phyloP scores from a whole-genome alignment of 352 stramenopile species.

The Phytophthora crassamura region DNA sequence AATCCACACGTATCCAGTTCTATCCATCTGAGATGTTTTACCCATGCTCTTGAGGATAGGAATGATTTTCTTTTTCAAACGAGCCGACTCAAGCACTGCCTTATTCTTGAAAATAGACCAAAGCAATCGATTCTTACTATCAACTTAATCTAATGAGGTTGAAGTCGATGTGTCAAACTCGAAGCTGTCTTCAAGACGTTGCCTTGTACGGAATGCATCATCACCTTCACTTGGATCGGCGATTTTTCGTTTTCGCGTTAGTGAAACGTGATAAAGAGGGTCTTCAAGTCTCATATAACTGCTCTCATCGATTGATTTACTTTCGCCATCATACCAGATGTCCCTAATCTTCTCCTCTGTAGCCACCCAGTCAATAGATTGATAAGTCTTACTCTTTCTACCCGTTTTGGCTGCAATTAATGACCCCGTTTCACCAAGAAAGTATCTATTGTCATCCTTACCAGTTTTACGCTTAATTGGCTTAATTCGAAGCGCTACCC shows the following conservation, averaged over 20 bases:
- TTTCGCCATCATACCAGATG: too few relatives aligned
- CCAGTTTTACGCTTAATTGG: conserved; percentile 25
- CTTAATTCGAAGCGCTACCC: conserved; percentile 15
- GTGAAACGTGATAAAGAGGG: too few relatives aligned
- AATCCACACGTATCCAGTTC: too few relatives aligned
- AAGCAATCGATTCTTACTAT: conserved; percentile 13
- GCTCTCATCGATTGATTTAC: too few relatives aligned
- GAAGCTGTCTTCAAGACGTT: too few relatives aligned
- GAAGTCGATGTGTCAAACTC: too few relatives aligned
- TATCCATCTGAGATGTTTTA: conserved; percentile 24
- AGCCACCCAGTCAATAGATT: conserved; percentile 24
- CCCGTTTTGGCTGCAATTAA: conserved; percentile 15
- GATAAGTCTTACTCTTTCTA: conserved; percentile 18
- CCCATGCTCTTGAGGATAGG: conserved; percentile 17
- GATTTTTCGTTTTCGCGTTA: too few relatives aligned
- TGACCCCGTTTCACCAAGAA: conserved; percentile 18
- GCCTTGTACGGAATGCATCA: too few relatives aligned
- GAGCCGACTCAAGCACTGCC: conserved; percentile 8
- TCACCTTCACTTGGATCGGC: too few relatives aligned
- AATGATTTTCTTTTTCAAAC: conserved; percentile 24
- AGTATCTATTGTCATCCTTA: conserved; percentile 22
- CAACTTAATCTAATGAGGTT: too few relatives aligned
- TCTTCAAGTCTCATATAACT: too few relatives aligned
- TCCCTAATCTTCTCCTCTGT: conserved; percentile 20
- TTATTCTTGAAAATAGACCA: conserved; percentile 24